These are phyloP conservation scores for Tothia fuscella DNA, from an alignment of 2,329 filamentous ascomycete species.

Conservation along the genomic window DNA sequence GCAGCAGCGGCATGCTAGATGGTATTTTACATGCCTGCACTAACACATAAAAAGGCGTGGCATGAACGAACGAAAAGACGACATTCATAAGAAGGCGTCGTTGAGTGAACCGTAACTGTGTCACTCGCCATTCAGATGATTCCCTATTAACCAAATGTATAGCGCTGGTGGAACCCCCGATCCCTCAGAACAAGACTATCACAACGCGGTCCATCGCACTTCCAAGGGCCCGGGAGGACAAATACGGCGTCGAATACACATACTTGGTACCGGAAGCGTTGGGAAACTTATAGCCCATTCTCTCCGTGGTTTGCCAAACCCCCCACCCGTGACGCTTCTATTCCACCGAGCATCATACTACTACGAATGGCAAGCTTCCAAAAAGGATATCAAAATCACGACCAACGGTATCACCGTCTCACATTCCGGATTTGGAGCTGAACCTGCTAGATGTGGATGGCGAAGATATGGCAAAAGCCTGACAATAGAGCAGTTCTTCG, in stretches of 20 bases:
- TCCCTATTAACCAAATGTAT: not conserved
- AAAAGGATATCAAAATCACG: slow-evolving; percentile 34
- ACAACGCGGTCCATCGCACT: too few species aligned
- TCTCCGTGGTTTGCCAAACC: slow-evolving; percentile 47
- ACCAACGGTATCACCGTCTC: slow-evolving; percentile 30
- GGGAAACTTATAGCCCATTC: slow-evolving; percentile 68
- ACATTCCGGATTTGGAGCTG: slow-evolving; percentile 33
- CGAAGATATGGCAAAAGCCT: slow-evolving; percentile 28
- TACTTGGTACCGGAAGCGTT: slow-evolving; percentile 72
- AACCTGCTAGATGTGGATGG: slow-evolving; percentile 26
- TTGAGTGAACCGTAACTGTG: too few species aligned
- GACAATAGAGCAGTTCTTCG: slow-evolving; percentile 3
- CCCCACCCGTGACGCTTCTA: slow-evolving; percentile 69
- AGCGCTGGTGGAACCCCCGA: too few species aligned
- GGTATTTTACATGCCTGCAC: too few species aligned
- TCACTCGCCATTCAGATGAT: too few species aligned
- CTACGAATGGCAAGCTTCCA: slow-evolving; percentile 37
- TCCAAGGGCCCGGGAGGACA: too few species aligned
- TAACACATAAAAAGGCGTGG: too few species aligned
- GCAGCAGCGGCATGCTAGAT: too few species aligned
- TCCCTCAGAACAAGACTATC: not conserved
- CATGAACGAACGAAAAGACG: too few species aligned
- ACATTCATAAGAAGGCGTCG: too few species aligned
- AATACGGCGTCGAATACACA: slow-evolving; percentile 44
- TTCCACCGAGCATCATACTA: slow-evolving; percentile 43